Evolutionary conservation across 2,329 filamentous ascomycete genomes (phyloP), one percentile per base, ranked within the genome.

Genomic region (Akanthomyces muscarius): DNA sequence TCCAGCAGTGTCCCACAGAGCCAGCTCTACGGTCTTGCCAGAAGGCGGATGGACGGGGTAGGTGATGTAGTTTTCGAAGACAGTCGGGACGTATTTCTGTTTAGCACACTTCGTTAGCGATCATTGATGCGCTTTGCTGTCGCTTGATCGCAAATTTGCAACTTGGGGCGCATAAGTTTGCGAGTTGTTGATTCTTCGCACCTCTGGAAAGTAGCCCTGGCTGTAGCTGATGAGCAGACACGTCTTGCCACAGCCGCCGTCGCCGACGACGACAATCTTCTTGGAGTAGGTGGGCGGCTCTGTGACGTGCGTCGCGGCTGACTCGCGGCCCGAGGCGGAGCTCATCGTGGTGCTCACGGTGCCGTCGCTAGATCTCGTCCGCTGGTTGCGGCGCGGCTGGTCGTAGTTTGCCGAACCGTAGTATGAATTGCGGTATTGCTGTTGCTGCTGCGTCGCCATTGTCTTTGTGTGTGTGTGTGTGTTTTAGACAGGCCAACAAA

Each of bases 31-130:
- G 63, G 89, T 93, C 83, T 97, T 98, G 73, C 94, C 93, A 14
- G 89, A 91, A 51, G 88, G 86, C 67, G 88, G 86, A 78, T 99
- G 95, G 65, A 88, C 90, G 63, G 94, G 96, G 76, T 97, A 94
- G 61, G 95, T 97, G 79, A 99, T 98, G 85, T 99, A 99, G 82
- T 99, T 99, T 75, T 99, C 95, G 76, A 99, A 99, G 59, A 99
- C 95, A 2, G 95, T 99, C 4, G 95, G 95, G 47, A 99, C 95
- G 72, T 99, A 99, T 98, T 97, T 98, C 95, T 99, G 71, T 30
- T 45, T 56, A 47, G 55, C n/a, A 41, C 5, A 30, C 21, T 41
- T 55, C 11, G 60, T 62, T 52, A 61, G 61, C 50, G 7, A 55
- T 25, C 33, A 48, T 65, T 62, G 65, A 50, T 48, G 62, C 59